Evolutionary conservation across 148 eudicot species (phyloP).

Genomic region (Fallopia convolvulus): DNA sequence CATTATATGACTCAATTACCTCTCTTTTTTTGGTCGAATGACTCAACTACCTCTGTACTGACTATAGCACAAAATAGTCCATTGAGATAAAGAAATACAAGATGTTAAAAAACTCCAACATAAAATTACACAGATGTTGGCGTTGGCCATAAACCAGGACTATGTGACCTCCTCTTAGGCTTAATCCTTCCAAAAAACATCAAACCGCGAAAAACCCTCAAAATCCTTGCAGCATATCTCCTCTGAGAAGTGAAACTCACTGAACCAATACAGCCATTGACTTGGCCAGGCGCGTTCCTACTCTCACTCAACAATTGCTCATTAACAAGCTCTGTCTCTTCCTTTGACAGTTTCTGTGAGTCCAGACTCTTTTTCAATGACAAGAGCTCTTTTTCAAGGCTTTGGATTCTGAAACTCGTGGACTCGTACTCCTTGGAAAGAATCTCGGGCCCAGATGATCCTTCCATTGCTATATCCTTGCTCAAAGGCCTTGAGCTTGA

Average conservation of each 20-base stretch:
- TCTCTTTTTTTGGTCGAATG: too few relatives aligned
- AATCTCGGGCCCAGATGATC: slow-evolving; percentile 20
- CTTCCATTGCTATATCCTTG: slow-evolving; percentile 28
- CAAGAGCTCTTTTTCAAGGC: slow-evolving; percentile 64
- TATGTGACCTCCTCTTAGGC: slow-evolving; percentile 39
- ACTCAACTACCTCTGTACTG: neutral
- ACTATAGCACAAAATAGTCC: slow-evolving; percentile 28
- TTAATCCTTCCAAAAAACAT: slow-evolving; percentile 48
- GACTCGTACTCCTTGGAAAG: slow-evolving; percentile 58
- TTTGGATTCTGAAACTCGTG: slow-evolving; percentile 81
- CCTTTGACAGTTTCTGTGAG: slow-evolving; percentile 26
- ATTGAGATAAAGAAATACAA: neutral
- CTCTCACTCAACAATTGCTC: slow-evolving; percentile 51
- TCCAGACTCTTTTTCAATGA: slow-evolving; percentile 58
- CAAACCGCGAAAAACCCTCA: slow-evolving; percentile 50
- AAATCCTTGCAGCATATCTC: slow-evolving; percentile 50
- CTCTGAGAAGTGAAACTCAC: slow-evolving; percentile 68
- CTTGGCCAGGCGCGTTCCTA: slow-evolving; percentile 47
- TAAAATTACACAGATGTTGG: neutral
- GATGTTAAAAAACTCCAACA: neutral
- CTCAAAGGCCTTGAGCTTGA: slow-evolving; percentile 58
- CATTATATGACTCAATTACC: too few relatives aligned
- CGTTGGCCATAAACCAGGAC: slow-evolving; percentile 22
- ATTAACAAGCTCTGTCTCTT: slow-evolving; percentile 22
- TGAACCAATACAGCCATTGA: slow-evolving; percentile 62